phyloP scores from a whole-genome alignment of 129 eudicot species.

The Smallanthus sonchifolius region DNA sequence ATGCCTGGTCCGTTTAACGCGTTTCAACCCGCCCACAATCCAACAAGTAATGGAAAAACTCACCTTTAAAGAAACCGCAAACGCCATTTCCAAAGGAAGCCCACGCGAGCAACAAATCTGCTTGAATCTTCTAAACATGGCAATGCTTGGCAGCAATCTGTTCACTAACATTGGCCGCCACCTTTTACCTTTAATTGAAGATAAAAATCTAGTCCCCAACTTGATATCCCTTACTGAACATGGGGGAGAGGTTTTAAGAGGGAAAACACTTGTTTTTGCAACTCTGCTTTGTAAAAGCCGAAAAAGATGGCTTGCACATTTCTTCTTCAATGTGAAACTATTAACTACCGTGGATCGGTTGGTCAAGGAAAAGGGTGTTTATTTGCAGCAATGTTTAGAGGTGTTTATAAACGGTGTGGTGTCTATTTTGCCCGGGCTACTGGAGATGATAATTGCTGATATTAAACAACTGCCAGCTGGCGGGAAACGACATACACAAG shows the following conservation, averaged over 20 bases:
- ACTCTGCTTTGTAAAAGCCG: conserved; percentile 82
- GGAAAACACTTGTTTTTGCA: conserved; percentile 85
- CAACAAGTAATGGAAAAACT: conserved; percentile 79
- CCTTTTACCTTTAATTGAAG: conserved; percentile 76
- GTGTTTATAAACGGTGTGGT: conserved; percentile 66
- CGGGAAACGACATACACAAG: conserved; percentile 63
- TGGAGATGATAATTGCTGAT: conserved; percentile 63
- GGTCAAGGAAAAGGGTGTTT: conserved; percentile 74
- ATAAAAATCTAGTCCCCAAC: conserved; percentile 71
- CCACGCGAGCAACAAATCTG: conserved; percentile 94
- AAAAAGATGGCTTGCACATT: conserved; percentile 66
- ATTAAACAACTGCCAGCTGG: conserved; percentile 67
- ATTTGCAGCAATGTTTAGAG: conserved; percentile 65
- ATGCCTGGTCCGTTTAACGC: conserved; percentile 76
- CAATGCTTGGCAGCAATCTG: conserved; percentile 68
- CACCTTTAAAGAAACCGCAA: conserved; percentile 65
- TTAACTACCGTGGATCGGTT: conserved; percentile 74
- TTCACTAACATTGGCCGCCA: conserved; percentile 62
- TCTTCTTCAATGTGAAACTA: conserved; percentile 69
- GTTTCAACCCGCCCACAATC: conserved; percentile 73
- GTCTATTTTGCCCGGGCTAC: conserved; percentile 64
- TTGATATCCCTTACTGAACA: conserved; percentile 73
- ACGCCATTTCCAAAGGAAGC: conserved; percentile 67
- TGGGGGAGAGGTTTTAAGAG: conserved; percentile 77
- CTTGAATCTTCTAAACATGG: conserved; percentile 81